Percentiles rank a stretch among this genome's conserved stretches.
phyloP scores from a whole-genome alignment of 108 stramenopile species.

The Discostella pseudostelligera region DNA sequence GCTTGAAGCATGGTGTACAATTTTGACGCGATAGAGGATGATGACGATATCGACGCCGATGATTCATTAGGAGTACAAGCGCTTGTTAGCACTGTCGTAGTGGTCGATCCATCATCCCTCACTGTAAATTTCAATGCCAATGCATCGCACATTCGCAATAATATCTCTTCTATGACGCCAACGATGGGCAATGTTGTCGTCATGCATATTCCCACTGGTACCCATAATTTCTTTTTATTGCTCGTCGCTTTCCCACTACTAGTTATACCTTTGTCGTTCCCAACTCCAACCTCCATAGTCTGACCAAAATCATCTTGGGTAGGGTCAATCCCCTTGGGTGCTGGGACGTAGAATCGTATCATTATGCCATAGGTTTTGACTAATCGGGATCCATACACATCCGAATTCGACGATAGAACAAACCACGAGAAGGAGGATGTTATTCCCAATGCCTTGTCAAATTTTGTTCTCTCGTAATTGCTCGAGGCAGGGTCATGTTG shows the following conservation, averaged over 20 bases:
- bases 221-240: slow-evolving; percentile 62
- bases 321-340: slow-evolving; percentile 75
- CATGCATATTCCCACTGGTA: slow-evolving; percentile 78
- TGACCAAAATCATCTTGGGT: slow-evolving; percentile 81
- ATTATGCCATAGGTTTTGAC: slow-evolving; percentile 81
- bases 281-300: slow-evolving; percentile 31
- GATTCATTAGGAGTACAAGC: slow-evolving; percentile 6
- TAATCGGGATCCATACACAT: slow-evolving; percentile 73
- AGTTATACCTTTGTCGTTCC: slow-evolving; percentile 6
- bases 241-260: slow-evolving; percentile 1
- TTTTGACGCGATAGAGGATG: slow-evolving; percentile 24
- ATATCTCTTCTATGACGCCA: slow-evolving; percentile 77
- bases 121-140: slow-evolving; percentile 41
- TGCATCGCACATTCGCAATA: slow-evolving; percentile 75
- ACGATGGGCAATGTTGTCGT: slow-evolving; percentile 77
- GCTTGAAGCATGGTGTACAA: slow-evolving; percentile 48
- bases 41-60: slow-evolving; percentile 5
- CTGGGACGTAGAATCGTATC: slow-evolving; percentile 82
- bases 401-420: slow-evolving; percentile 79
- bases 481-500: not conserved
- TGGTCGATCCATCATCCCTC: slow-evolving; percentile 16
- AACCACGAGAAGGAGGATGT: slow-evolving; percentile 88
- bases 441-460: slow-evolving; percentile 78
- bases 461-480: slow-evolving; percentile 46
- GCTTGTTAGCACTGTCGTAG: not conserved